Conservation (phyloP, 306 rosid species). For the Vachellia pachyceras region DNA sequence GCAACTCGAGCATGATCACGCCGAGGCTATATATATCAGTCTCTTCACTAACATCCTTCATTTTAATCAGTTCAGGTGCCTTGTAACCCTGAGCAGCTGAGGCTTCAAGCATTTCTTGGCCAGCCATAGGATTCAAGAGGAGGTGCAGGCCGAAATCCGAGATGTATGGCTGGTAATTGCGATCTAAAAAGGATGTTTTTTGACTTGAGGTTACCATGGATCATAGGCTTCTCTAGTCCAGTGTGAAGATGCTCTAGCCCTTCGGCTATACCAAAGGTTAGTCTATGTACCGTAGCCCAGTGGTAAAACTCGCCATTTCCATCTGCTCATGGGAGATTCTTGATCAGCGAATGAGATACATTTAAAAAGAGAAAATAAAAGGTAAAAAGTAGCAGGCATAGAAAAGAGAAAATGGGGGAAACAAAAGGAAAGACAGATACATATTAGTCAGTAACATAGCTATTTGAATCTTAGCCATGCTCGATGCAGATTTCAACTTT, state of each 20-base stretch:
- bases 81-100: conserved; percentile 83
- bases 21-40: conserved; percentile 86
- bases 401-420: background rate
- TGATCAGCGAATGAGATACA: conserved; percentile 31
- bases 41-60: conserved; percentile 74
- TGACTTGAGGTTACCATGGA: conserved; percentile 90
- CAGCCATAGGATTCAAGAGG: conserved; percentile 73
- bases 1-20: conserved; percentile 76
- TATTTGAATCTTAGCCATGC: background rate
- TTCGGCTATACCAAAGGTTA: conserved; percentile 74
- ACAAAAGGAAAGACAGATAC: background rate
- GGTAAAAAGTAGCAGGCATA: background rate
- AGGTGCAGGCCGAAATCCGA: conserved; percentile 83
- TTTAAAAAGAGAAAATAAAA: background rate
- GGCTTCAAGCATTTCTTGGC: conserved; percentile 86
- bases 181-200: conserved; percentile 79
- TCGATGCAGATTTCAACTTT: background rate
- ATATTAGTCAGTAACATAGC: background rate
- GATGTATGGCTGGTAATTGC: conserved; percentile 59
- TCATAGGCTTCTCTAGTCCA: conserved; percentile 58
- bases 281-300: conserved; percentile 66
- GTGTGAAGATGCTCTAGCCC: conserved; percentile 89
- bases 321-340: conserved; percentile 53
- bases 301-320: conserved; percentile 64
- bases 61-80: conserved; percentile 87